phyloP scores from a whole-genome alignment of 2,329 filamentous ascomycete genomes.

The Fusarium avenaceum region DNA sequence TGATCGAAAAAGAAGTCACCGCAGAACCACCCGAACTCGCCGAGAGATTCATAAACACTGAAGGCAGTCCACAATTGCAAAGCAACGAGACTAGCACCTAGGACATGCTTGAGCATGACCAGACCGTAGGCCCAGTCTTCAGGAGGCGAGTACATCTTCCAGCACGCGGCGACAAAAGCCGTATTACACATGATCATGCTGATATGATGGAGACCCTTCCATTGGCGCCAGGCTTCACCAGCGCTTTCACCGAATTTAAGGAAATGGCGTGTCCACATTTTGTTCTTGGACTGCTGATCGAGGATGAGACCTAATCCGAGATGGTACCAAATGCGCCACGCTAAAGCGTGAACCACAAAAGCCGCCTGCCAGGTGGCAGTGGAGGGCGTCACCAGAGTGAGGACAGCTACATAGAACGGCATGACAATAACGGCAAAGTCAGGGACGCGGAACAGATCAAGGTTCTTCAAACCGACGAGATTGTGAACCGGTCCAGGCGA shows the following conservation, averaged over 20 bases:
- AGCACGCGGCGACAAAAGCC: conserved; percentile 90
- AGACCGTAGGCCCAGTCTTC: conserved; percentile 89
- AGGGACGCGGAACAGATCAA: conserved; percentile 89
- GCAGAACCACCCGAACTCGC: conserved; percentile 99
- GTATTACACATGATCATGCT: conserved; percentile 91
- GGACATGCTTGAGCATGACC: conserved; percentile 85
- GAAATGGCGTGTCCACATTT: conserved; percentile 97
- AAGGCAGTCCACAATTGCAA: conserved; percentile 93
- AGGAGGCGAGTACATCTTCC: conserved; percentile 96
- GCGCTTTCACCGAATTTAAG: conserved; percentile 94
- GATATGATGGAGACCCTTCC: conserved; percentile 96
- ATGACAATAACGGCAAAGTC: conserved; percentile 86
- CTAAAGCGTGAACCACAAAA: conserved; percentile 83
- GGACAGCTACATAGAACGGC: conserved; percentile 78
- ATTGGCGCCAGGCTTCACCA: conserved; percentile 95
- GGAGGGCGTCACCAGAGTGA: conserved; percentile 82
- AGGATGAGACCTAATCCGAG: conserved; percentile 89
- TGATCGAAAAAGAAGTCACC: conserved; percentile 98
- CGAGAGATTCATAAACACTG: conserved; percentile 94
- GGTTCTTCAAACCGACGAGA: conserved; percentile 83
- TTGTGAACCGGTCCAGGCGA: conserved; percentile 81
- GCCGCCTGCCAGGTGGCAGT: conserved; percentile 81
- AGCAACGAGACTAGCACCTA: conserved; percentile 83
- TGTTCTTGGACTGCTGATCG: conserved; percentile 86
- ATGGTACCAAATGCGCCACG: conserved; percentile 93